phyloP scores from a whole-genome alignment of 148 eudicot genomes.

The Spergularia bocconei region DNA sequence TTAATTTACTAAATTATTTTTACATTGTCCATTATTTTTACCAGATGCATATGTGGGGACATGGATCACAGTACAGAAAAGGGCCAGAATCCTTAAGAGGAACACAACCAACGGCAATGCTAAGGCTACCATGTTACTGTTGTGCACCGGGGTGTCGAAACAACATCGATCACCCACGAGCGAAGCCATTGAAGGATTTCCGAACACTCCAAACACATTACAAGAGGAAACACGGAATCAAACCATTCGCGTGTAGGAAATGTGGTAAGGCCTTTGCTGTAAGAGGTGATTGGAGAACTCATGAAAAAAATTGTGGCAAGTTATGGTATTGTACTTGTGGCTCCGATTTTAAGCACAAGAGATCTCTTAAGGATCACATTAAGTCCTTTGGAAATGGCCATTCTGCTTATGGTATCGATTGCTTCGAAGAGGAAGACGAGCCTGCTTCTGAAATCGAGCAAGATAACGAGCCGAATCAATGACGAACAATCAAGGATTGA shows the following conservation, averaged over 20 bases:
- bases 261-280: slow-evolving; percentile 80
- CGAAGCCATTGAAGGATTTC: slow-evolving; percentile 76
- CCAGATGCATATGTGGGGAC: slow-evolving; percentile 94
- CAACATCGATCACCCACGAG: slow-evolving; percentile 80
- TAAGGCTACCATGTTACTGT: slow-evolving; percentile 76
- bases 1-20: neutral
- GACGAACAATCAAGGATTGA: neutral
- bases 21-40: neutral
- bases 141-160: slow-evolving; percentile 73
- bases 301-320: slow-evolving; percentile 83
- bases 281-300: slow-evolving; percentile 81
- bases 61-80: slow-evolving; percentile 80
- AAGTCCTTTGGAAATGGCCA: slow-evolving; percentile 75
- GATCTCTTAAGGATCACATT: slow-evolving; percentile 72
- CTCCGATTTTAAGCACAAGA: slow-evolving; percentile 80
- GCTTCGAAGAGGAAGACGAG: slow-evolving; percentile 72
- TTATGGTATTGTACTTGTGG: slow-evolving; percentile 83
- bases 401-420: slow-evolving; percentile 61
- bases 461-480: slow-evolving; percentile 44
- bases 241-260: slow-evolving; percentile 73
- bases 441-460: slow-evolving; percentile 76
- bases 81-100: slow-evolving; percentile 76
- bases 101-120: slow-evolving; percentile 83
- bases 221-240: slow-evolving; percentile 76
- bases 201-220: slow-evolving; percentile 80